Conservation (phyloP, 306 rosid genomes). For the Ochetophila trinervis region DNA sequence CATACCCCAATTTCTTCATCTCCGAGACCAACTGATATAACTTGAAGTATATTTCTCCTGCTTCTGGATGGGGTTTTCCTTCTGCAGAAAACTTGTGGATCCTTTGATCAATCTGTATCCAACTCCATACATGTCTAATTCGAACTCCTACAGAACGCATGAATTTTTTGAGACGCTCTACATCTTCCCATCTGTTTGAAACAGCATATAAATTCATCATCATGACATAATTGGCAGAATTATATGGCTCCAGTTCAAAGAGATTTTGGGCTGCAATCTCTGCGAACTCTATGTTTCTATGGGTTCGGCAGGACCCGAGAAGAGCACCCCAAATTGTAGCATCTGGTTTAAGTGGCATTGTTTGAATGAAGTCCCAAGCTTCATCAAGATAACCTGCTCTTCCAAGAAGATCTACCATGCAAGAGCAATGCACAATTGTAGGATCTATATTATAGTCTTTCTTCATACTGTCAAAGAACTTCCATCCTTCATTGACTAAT, state of each 20-base stretch:
- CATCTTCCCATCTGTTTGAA: slow-evolving; percentile 55
- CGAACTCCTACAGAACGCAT: slow-evolving; percentile 39
- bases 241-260: slow-evolving; percentile 57
- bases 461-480: slow-evolving; percentile 57
- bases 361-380: slow-evolving; percentile 59
- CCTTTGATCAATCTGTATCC: slow-evolving; percentile 50
- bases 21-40: slow-evolving; percentile 51
- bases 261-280: slow-evolving; percentile 57
- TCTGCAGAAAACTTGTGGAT: slow-evolving; percentile 57
- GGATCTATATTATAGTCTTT: slow-evolving; percentile 45
- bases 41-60: slow-evolving; percentile 58
- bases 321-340: slow-evolving; percentile 70
- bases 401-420: slow-evolving; percentile 81
- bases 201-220: slow-evolving; percentile 64
- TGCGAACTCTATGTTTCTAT: slow-evolving; percentile 46
- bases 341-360: slow-evolving; percentile 52
- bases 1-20: slow-evolving; percentile 48
- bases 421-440: slow-evolving; percentile 67
- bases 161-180: slow-evolving; percentile 39
- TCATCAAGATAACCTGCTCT: slow-evolving; percentile 69
- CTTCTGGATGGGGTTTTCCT: slow-evolving; percentile 50
- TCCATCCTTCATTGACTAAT: slow-evolving; percentile 67
- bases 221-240: slow-evolving; percentile 52
- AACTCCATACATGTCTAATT: slow-evolving; percentile 57
- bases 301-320: slow-evolving; percentile 51